phyloP scores from a whole-genome alignment of 2,329 filamentous ascomycete species.

The Trichoderma sp. region DNA sequence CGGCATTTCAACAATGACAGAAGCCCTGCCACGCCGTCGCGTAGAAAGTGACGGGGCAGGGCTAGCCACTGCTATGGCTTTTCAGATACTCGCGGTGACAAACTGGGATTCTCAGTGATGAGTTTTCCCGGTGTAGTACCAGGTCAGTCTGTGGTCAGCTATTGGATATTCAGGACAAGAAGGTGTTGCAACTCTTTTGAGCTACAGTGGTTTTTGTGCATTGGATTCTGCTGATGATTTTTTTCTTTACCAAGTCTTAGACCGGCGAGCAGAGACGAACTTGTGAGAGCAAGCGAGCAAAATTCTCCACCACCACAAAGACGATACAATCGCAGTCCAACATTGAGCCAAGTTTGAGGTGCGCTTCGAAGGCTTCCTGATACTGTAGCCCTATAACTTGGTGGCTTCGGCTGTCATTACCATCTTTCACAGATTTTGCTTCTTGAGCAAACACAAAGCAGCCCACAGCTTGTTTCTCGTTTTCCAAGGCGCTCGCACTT shows the following conservation, averaged over 20 bases:
- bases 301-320: background rate
- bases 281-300: background rate
- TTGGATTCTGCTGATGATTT: background rate
- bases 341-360: background rate
- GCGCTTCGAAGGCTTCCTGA: background rate
- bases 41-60: background rate
- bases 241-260: background rate
- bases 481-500: background rate
- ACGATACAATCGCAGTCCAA: background rate
- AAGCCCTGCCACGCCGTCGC: background rate
- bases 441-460: background rate
- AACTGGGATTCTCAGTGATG: background rate
- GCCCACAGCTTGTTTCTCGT: background rate
- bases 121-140: background rate
- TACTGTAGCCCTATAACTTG: background rate
- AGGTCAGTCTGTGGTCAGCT: background rate
- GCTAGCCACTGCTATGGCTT: background rate
- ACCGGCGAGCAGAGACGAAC: background rate
- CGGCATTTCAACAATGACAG: background rate
- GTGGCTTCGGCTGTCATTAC: background rate
- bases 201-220: background rate
- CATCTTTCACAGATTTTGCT: background rate
- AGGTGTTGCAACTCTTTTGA: background rate
- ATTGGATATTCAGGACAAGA: background rate
- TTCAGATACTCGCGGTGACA: background rate